phyloP scores from a whole-genome alignment of 192 early-diverging fungal genomes.

The Coemansia sp. region DNA sequence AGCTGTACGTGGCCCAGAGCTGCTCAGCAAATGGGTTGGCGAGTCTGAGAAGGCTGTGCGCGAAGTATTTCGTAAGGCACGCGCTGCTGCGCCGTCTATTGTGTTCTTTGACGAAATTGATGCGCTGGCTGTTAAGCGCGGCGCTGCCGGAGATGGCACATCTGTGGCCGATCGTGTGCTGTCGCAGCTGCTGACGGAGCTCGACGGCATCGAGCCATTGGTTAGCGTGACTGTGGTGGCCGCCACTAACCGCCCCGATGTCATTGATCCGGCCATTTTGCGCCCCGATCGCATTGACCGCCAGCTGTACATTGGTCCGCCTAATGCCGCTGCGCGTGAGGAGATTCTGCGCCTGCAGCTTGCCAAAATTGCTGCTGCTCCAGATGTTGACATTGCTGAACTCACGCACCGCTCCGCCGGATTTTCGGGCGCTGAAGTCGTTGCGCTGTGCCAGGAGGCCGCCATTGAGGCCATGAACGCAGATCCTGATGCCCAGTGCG shows the following conservation, averaged over 20 bases:
- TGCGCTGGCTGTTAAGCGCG: conserved; percentile 84
- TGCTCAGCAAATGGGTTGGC: conserved; percentile 99
- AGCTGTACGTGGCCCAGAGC: conserved; percentile 97
- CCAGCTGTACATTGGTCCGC: conserved; percentile 91
- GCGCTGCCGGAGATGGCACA: conserved; percentile 61
- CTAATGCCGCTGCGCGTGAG: conserved; percentile 70
- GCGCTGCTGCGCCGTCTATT: conserved; percentile 92
- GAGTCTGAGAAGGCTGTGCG: conserved; percentile 97
- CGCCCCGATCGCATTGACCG: conserved; percentile 95
- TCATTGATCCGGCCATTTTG: conserved; percentile 88
- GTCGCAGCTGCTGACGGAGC: conserved; percentile 89
- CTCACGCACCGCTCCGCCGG: conserved; percentile 74
- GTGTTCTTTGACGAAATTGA: conserved; percentile 99
- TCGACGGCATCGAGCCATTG: conserved; percentile 95
- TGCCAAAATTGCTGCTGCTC: conserved; percentile 67
- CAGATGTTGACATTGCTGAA: conserved; percentile 65
- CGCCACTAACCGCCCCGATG: conserved; percentile 96
- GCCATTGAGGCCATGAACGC: conserved; percentile 91
- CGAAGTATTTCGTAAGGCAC: conserved; percentile 91
- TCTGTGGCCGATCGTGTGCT: conserved; percentile 94
- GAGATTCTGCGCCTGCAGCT: conserved; percentile 82
- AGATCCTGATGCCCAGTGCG: conserved; percentile 46
- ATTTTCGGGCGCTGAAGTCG: conserved; percentile 93
- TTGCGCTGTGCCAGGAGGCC: conserved; percentile 91
- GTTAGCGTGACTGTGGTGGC: conserved; percentile 96